Percentiles rank a stretch among this genome's conserved stretches.
Evolutionary conservation across 2,329 filamentous ascomycete genomes (phyloP).

Genomic region (Penicillium sclerotigenum): DNA sequence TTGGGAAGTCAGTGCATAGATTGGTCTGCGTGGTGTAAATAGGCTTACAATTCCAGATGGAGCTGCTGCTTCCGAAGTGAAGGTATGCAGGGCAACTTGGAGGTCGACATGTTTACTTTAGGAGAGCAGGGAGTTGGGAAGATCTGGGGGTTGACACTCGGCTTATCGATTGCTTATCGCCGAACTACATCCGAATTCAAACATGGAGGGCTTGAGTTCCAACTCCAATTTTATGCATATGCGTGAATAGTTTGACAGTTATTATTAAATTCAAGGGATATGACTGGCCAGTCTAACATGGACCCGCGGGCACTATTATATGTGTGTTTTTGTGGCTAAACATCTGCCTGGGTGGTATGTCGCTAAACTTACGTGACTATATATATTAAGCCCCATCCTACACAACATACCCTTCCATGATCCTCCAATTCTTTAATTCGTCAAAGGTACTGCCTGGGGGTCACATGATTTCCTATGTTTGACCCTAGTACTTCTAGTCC

Average conservation of each 20-base stretch:
- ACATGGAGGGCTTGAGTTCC: background rate
- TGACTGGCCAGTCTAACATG: background rate
- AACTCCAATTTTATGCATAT: background rate
- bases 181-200: background rate
- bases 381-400: too few species aligned
- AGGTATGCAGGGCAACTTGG: conserved; percentile 40
- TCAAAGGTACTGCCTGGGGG: too few species aligned
- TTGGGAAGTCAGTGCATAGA: conserved; percentile 5
- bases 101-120: conserved; percentile 32
- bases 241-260: background rate
- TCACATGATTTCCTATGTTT: too few species aligned
- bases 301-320: background rate
- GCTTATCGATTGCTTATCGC: conserved; percentile 15
- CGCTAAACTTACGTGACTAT: background rate
- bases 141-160: conserved; percentile 1
- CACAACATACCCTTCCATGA: background rate
- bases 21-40: background rate
- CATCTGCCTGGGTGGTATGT: background rate
- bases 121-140: background rate
- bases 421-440: too few species aligned
- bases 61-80: conserved; percentile 71
- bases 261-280: too few species aligned
- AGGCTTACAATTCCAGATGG: conserved; percentile 72
- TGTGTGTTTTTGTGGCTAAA: background rate
- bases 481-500: too few species aligned